Percentiles rank a stretch among this genome's conserved stretches.
Evolutionary conservation across 2,329 filamentous ascomycete species (phyloP).

Genomic region (Nothopassalora personata): DNA sequence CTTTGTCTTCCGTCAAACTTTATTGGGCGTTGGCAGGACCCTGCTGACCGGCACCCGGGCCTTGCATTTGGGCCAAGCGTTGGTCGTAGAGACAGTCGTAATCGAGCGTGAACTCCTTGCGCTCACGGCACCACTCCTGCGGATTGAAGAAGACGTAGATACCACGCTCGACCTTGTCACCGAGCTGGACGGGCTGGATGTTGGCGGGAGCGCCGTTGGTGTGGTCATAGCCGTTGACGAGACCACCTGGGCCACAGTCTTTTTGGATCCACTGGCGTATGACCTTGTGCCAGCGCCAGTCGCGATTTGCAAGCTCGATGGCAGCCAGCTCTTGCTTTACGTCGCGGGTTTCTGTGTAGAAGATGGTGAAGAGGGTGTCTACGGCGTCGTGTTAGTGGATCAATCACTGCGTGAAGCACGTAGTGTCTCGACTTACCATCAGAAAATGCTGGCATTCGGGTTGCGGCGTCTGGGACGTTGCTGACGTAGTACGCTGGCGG

Average conservation of each 20-base stretch:
- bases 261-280: constrained; percentile 53
- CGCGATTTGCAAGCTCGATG: constrained; percentile 51
- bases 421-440: constrained; percentile 26
- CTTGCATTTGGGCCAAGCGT: not conserved
- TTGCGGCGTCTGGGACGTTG: constrained; percentile 58
- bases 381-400: constrained; percentile 34
- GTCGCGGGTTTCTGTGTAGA: constrained; percentile 62
- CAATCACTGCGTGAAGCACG: not conserved
- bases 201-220: constrained; percentile 24
- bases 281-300: constrained; percentile 53
- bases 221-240: constrained; percentile 25
- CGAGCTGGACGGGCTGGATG: constrained; percentile 39
- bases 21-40: not conserved
- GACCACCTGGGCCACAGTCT: constrained; percentile 37
- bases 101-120: constrained; percentile 49
- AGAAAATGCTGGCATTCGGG: constrained; percentile 31
- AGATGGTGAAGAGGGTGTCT: constrained; percentile 65
- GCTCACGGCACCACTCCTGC: constrained; percentile 48
- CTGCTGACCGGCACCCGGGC: constrained; percentile 9
- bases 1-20: not conserved
- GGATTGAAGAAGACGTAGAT: constrained; percentile 53
- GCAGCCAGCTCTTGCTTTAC: constrained; percentile 62
- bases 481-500: constrained; percentile 61
- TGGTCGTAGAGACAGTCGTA: constrained; percentile 47
- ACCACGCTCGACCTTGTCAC: constrained; percentile 46